Base-by-base conservation (phyloP, 2,329 filamentous ascomycete species). In the Periconia sp. region DNA sequence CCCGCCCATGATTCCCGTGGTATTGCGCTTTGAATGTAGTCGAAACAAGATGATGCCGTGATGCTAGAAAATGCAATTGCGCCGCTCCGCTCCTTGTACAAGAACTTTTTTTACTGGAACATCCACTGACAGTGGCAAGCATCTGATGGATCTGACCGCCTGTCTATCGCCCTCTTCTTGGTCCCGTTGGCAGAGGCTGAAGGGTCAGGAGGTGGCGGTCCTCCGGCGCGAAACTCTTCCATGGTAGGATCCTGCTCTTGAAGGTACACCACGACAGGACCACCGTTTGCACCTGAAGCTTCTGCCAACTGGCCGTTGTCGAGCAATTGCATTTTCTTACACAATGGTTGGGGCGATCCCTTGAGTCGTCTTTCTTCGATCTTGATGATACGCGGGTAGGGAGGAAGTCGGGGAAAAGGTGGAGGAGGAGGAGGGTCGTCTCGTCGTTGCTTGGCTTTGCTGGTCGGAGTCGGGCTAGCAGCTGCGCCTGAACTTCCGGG, bases 291-390 rank as follows among this genome's bases (percentile, higher is more conserved):
- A 39, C 69, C 63, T 1, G 53, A 46, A 18, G 66, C 65, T 24
- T 65, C 62, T 21, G 71, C 65, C 23, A 79, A 61, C 7, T 65
- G 55, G 21, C 78, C 78, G 50, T 83, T 72, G 34, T 78, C 66
- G 40, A 82, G 68, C 10, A 87, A 73, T 48, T 80, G 73, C 76
- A 86, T 85, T 59, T 85, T 79, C 56, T 86, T 77, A 58, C 85
- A 88, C 62, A 85, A 87, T 1, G 84, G 79, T 36, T 73, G 57
- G 7, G 72, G 63, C 5, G 73, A 68, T 30, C 73, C 69, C 6
- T 73, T 68, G 13, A 80, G 61, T 17, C 85, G 78, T 37, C 83
- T 80, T 65, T 88, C 84, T 62, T 85, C 81, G 32, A 88, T 76
- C 66, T 87, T 87, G 56, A 87, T 74, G 18, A 81, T 74, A 36